Percentiles rank a stretch among this genome's conserved stretches.
These are phyloP conservation scores for Ceratocystis smalleyi DNA, from an alignment of 2,329 filamentous ascomycete species.

Conservation along the genomic window DNA sequence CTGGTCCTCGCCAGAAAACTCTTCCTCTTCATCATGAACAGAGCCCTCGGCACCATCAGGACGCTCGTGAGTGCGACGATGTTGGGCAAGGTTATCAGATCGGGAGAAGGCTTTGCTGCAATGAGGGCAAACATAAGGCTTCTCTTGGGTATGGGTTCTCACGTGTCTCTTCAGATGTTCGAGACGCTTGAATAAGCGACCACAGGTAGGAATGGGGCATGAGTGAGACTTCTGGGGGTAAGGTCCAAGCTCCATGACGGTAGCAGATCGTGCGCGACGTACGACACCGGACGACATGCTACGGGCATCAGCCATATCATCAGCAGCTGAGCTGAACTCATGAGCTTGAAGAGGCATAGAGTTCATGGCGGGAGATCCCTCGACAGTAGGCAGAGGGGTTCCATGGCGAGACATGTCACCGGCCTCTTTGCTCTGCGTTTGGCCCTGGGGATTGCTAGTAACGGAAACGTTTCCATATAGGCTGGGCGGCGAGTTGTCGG, in stretches of 20 bases:
- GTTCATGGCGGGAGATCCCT: slow-evolving; percentile 65
- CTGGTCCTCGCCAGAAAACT: slow-evolving; percentile 67
- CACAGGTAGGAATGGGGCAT: slow-evolving; percentile 96
- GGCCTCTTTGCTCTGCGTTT: slow-evolving; percentile 60
- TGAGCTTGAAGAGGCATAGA: slow-evolving; percentile 54
- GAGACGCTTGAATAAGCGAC: slow-evolving; percentile 93
- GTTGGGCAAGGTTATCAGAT: slow-evolving; percentile 96
- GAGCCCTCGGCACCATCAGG: slow-evolving; percentile 42
- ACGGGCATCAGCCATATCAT: slow-evolving; percentile 47
- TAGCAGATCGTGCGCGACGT: slow-evolving; percentile 81
- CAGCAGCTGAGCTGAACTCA: slow-evolving; percentile 49
- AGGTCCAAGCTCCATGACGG: slow-evolving; percentile 88
- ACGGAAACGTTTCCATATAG: slow-evolving; percentile 57
- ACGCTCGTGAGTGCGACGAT: slow-evolving; percentile 62
- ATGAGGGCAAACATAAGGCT: slow-evolving; percentile 91
- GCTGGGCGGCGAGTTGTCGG: slow-evolving; percentile 63
- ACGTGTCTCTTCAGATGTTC: slow-evolving; percentile 99
- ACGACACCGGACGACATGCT: slow-evolving; percentile 63
- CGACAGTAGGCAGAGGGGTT: slow-evolving; percentile 73
- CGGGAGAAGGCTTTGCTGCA: slow-evolving; percentile 98
- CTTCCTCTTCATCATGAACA: slow-evolving; percentile 68
- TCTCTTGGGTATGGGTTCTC: slow-evolving; percentile 97
- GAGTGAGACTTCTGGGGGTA: slow-evolving; percentile 98
- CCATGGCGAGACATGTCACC: slow-evolving; percentile 75
- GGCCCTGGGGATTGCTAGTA: slow-evolving; percentile 23